These are phyloP conservation scores for Tothia fuscella DNA, from an alignment of 2,329 filamentous ascomycete species.

Conservation along the genomic window DNA sequence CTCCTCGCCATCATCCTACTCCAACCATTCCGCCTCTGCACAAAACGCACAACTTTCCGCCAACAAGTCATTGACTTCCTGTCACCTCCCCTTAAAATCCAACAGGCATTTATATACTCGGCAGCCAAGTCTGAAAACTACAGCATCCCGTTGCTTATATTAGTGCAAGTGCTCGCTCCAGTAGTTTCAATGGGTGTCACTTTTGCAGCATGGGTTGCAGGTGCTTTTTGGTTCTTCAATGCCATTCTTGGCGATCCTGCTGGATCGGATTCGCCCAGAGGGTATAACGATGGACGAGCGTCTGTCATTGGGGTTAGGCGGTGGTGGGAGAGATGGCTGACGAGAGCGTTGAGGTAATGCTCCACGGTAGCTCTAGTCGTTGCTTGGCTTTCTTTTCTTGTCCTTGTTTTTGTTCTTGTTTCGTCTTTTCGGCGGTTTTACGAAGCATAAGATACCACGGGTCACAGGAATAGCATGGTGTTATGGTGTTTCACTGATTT, in stretches of 20 bases:
- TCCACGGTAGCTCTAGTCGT: not conserved
- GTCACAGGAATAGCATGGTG: constrained; percentile 5
- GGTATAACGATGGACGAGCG: constrained; percentile 47
- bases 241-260: constrained; percentile 51
- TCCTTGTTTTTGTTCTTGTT: not conserved
- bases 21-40: constrained; percentile 43
- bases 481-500: too few relatives aligned
- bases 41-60: constrained; percentile 33
- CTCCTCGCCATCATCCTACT: constrained; percentile 34
- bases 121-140: constrained; percentile 22
- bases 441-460: constrained; percentile 7
- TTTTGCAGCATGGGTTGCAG: constrained; percentile 45
- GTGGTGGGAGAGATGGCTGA: constrained; percentile 50
- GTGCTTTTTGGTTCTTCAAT: constrained; percentile 50
- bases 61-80: constrained; percentile 41
- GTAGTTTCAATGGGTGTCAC: constrained; percentile 44
- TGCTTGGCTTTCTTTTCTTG: not conserved
- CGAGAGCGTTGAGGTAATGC: constrained; percentile 21
- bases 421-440: not conserved
- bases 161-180: constrained; percentile 43
- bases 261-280: constrained; percentile 30
- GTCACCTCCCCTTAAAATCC: constrained; percentile 40
- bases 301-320: constrained; percentile 45
- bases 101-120: constrained; percentile 38
- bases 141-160: constrained; percentile 33